Evolutionary conservation across 257 asterid genomes (phyloP).

Genomic region (Phtheirospermum japonicum): DNA sequence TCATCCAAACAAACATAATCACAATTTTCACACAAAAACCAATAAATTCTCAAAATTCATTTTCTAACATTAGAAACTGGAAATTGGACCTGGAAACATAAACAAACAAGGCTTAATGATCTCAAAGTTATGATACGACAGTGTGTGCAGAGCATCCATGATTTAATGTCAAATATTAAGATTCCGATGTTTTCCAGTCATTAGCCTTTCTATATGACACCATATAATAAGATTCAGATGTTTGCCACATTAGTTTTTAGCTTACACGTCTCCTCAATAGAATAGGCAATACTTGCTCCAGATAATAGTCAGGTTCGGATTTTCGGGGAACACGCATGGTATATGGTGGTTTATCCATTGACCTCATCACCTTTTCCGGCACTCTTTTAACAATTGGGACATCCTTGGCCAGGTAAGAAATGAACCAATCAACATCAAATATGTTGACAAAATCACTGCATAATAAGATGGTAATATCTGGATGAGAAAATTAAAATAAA

Average conservation of each 20-base stretch:
- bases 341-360: slow-evolving; percentile 99
- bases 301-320: slow-evolving; percentile 93
- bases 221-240: slow-evolving; percentile 13
- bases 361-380: slow-evolving; percentile 94
- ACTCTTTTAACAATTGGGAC: slow-evolving; percentile 83
- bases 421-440: slow-evolving; percentile 95
- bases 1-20: too few relatives aligned
- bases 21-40: too few relatives aligned
- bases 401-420: slow-evolving; percentile 87
- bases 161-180: slow-evolving; percentile 9
- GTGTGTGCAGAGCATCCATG: neutral
- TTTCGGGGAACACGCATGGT: slow-evolving; percentile 98
- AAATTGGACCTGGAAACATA: too few relatives aligned
- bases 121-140: slow-evolving; percentile 18
- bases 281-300: slow-evolving; percentile 92
- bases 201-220: neutral
- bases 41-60: too few relatives aligned
- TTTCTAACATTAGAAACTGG: too few relatives aligned
- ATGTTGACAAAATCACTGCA: slow-evolving; percentile 89
- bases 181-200: slow-evolving; percentile 15
- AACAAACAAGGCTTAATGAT: neutral
- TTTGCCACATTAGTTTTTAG: slow-evolving; percentile 14
- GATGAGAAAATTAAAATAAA: slow-evolving; percentile 27
- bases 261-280: slow-evolving; percentile 93
- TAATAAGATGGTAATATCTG: slow-evolving; percentile 27